A percentile compares a stretch with the other conserved stretches of the same genome.
Evolutionary conservation across 176 grass and related monocot species (phyloP).

Genomic region (Eleusine coracana): DNA sequence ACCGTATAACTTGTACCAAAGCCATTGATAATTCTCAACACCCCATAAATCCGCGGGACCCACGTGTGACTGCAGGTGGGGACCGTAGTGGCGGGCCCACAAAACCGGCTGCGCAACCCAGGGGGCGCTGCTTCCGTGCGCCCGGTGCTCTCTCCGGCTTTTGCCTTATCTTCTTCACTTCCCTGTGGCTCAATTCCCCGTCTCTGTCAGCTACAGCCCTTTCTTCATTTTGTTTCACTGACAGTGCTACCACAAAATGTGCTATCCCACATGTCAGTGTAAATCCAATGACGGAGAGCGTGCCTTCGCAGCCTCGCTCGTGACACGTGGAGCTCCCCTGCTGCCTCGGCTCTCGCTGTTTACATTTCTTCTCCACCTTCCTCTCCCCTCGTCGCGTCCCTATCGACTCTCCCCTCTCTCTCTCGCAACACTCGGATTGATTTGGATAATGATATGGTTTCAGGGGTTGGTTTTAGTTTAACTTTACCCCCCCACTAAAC

Average conservation of each 20-base stretch:
- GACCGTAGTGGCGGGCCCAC: constrained; percentile 10
- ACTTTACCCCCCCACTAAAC: neutral
- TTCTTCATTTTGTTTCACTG: neutral
- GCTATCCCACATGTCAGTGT: neutral
- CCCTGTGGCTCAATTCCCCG: neutral
- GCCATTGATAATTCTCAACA: neutral
- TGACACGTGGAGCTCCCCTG: constrained; percentile 43
- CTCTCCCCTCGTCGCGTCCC: neutral
- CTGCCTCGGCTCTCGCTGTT: constrained; percentile 39
- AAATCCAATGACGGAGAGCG: fast-evolving
- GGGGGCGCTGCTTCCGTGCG: constrained; percentile 31
- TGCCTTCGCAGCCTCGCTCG: too few relatives aligned
- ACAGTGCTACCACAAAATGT: fast-evolving
- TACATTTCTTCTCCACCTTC: constrained; percentile 33
- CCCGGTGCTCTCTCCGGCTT: constrained; percentile 13
- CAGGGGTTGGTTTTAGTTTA: neutral
- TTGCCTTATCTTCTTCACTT: constrained; percentile 55
- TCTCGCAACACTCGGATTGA: constrained; percentile 17
- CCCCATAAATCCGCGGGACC: neutral
- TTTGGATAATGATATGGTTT: constrained; percentile 11
- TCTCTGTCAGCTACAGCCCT: neutral
- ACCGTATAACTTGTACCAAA: neutral
- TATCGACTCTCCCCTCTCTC: neutral
- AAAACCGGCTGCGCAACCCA: constrained; percentile 37
- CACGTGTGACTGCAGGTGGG: constrained; percentile 6